Base-by-base conservation (phyloP, 2,329 filamentous ascomycete species). In the Chrysosporium queenslandicum region DNA sequence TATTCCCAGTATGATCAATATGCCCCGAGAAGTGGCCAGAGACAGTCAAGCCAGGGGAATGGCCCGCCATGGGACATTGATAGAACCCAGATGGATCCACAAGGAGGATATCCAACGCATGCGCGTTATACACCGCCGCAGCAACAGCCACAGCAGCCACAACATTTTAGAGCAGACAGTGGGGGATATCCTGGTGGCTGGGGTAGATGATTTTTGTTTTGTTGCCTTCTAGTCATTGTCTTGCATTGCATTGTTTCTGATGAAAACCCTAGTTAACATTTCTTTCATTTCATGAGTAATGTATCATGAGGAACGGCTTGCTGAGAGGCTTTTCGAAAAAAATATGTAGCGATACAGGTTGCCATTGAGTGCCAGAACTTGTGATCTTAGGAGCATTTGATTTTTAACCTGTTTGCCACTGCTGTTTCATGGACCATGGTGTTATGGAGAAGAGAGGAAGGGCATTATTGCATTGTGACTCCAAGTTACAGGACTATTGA, bases 101-200 rank as follows among this genome's bases (percentile, higher is more conserved):
- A 46, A 46, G 50, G 49, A 46, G 50, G 39, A 39, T 52, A 52
- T 20, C 50, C 50, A 4, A 23, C 11, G 3, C 45, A 53, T 41
- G 32, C 36, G n/a, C 34, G 45, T n/a, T 41, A 48, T 42, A 53
- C 45, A 7, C 51, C 51, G 18, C 45, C 51, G 16, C 51, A 53
- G 41, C 52, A 46, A 37, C 48, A 47, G 3, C n/a, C n/a, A n/a
- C 53, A 50, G 23, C 39, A 46, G 29, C 53, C 50, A 11, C 53
- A 52, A 20, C 54, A 56, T 47, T 56, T 51, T 18, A 50, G 54
- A 20, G 41, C 50, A 23, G 54, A 54, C 4, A 53, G 53, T 36
- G 56, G 54, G 32, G 47, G 54, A 43, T 54, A 56, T 21, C 12
- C 46, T 8, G 50, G 50, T 9, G 47, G 48, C 25, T 55, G 50